phyloP scores from a whole-genome alignment of 2,329 filamentous ascomycete genomes.

The Cladosporium cucumerinum region DNA sequence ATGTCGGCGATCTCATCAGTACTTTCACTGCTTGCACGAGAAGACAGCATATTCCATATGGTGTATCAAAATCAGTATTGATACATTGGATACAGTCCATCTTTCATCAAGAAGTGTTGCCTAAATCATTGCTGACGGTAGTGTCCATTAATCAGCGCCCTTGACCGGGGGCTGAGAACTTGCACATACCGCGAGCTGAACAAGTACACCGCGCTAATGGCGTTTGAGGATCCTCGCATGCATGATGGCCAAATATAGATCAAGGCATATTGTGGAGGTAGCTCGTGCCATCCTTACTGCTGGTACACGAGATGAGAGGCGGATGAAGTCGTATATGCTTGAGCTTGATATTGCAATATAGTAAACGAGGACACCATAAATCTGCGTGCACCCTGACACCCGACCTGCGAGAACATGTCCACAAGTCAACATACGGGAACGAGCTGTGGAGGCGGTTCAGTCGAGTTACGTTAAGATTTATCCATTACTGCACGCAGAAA shows the following conservation, averaged over 20 bases:
- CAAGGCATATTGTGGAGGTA: neutral
- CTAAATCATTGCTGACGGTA: neutral
- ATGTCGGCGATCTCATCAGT: neutral
- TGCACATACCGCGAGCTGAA: conserved; percentile 2
- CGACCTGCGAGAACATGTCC: neutral
- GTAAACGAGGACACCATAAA: neutral
- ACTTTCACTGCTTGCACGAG: neutral
- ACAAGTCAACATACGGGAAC: neutral
- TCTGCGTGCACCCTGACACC: neutral
- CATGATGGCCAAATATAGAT: neutral
- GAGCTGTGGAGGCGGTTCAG: neutral
- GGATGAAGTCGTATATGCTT: neutral
- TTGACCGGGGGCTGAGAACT: neutral
- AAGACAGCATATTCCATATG: neutral
- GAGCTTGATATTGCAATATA: too few species aligned
- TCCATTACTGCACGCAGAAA: too few species aligned
- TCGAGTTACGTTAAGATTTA: neutral
- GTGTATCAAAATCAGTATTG: too few species aligned
- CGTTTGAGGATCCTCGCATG: neutral
- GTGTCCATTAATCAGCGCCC: neutral
- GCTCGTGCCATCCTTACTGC: neutral
- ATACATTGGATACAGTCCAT: neutral
- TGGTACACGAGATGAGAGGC: neutral
- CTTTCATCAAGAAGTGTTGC: neutral
- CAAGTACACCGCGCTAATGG: neutral